phyloP scores from a whole-genome alignment of 768 basidiomycete species.

The Phaffia australis region DNA sequence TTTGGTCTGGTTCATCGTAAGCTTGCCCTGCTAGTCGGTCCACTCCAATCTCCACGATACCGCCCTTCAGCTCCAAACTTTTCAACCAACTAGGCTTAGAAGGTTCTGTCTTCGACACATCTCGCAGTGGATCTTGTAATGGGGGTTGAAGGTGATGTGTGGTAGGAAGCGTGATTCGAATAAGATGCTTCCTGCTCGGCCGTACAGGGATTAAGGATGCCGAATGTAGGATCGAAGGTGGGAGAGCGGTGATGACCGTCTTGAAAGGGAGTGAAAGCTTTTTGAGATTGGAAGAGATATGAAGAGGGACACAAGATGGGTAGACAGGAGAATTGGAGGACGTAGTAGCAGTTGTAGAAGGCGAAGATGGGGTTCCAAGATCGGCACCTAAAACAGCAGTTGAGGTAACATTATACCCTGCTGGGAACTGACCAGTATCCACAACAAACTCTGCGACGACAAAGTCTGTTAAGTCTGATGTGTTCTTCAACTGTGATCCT shows the following conservation, averaged over 20 bases:
- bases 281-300: slow-evolving; percentile 27
- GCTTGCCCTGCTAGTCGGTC: slow-evolving; percentile 28
- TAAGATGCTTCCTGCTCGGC: slow-evolving; percentile 53
- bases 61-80: slow-evolving; percentile 49
- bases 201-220: slow-evolving; percentile 50
- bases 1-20: slow-evolving; percentile 25
- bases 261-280: slow-evolving; percentile 34
- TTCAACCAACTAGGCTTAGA: slow-evolving; percentile 57
- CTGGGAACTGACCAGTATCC: slow-evolving; percentile 67
- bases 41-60: slow-evolving; percentile 51
- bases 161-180: slow-evolving; percentile 70
- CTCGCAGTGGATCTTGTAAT: slow-evolving; percentile 63
- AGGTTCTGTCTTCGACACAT: slow-evolving; percentile 42
- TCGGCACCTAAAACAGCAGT: not conserved
- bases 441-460: slow-evolving; percentile 67
- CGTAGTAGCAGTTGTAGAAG: not conserved
- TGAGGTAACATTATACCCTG: slow-evolving; percentile 52
- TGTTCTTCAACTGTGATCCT: slow-evolving; percentile 31
- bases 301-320: not conserved
- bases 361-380: slow-evolving; percentile 1
- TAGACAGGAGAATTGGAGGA: no score
- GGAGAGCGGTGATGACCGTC: slow-evolving; percentile 60
- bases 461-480: slow-evolving; percentile 48
- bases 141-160: slow-evolving; percentile 66
- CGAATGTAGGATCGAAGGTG: slow-evolving; percentile 57